Percentiles rank a stretch among this genome's conserved stretches.
These are phyloP conservation scores for Fusarium sp. DNA, from an alignment of 2,329 filamentous ascomycete species.

Conservation along the genomic window DNA sequence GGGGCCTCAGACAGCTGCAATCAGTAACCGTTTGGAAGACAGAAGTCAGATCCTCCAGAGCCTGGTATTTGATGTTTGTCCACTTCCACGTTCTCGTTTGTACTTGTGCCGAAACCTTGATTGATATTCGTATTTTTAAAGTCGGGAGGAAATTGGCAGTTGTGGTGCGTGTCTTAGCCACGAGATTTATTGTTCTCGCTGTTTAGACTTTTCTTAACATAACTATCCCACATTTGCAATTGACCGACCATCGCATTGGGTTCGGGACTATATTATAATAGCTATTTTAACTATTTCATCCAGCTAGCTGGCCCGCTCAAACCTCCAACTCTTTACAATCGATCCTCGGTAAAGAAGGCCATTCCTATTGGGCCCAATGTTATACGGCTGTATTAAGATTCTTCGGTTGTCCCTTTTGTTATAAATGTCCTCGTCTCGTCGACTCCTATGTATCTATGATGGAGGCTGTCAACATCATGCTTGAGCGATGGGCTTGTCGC, in stretches of 20 bases:
- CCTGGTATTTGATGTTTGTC: background rate
- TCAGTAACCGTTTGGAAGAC: background rate
- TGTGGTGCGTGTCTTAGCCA: background rate
- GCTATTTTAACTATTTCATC: no score
- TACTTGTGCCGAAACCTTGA: background rate
- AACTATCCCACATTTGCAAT: background rate
- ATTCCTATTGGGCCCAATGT: no score
- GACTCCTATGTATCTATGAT: no score
- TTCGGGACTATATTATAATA: background rate
- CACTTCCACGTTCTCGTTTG: background rate
- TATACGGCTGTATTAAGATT: no score
- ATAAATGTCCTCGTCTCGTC: no score
- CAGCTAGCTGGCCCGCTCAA: no score
- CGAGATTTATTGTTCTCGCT: background rate
- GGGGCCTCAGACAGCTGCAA: no score
- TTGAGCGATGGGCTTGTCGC: no score
- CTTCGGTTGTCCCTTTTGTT: no score
- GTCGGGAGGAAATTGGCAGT: background rate
- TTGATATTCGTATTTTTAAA: background rate
- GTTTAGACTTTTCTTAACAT: background rate
- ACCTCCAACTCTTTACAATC: no score
- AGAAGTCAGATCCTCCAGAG: background rate
- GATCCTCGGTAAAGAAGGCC: no score
- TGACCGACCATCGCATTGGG: background rate
- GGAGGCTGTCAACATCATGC: no score